These are phyloP conservation scores for Darksidea phi DNA, from an alignment of 495 filamentous ascomycete genomes.

Conservation along the genomic window DNA sequence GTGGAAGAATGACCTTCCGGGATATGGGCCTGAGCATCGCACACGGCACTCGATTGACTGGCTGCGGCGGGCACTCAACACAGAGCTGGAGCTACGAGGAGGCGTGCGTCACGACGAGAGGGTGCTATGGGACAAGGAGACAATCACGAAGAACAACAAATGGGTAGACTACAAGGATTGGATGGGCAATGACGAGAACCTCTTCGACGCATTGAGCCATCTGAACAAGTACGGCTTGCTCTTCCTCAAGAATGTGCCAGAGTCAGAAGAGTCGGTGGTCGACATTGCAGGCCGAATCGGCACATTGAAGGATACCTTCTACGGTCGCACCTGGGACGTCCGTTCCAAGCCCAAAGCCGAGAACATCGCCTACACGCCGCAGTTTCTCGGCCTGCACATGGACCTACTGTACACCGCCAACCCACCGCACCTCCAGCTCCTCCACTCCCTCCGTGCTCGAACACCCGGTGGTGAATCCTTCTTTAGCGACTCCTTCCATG, in stretches of 20 bases:
- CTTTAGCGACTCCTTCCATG: constrained; percentile 70
- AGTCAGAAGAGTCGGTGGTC: constrained; percentile 61
- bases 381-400: constrained; percentile 82
- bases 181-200: constrained; percentile 54
- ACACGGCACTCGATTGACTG: constrained; percentile 43
- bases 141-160: constrained; percentile 45
- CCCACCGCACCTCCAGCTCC: constrained; percentile 75
- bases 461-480: constrained; percentile 75
- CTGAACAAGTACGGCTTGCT: constrained; percentile 65
- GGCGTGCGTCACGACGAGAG: constrained; percentile 32
- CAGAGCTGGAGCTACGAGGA: constrained; percentile 23
- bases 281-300: constrained; percentile 71
- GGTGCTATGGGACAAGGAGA: constrained; percentile 45
- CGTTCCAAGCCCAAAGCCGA: constrained; percentile 70
- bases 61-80: constrained; percentile 29
- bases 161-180: constrained; percentile 69
- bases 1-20: constrained; percentile 62
- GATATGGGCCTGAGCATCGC: constrained; percentile 49
- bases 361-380: constrained; percentile 86
- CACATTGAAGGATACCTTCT: constrained; percentile 75
- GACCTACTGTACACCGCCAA: constrained; percentile 84
- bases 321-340: constrained; percentile 88
- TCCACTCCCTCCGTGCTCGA: constrained; percentile 80
- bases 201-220: constrained; percentile 54
- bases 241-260: constrained; percentile 69